A percentile compares a stretch with the other conserved stretches of the same genome.
These are phyloP conservation scores for Alternaria postmessia DNA, from an alignment of 2,329 filamentous ascomycete genomes.

Conservation along the genomic window DNA sequence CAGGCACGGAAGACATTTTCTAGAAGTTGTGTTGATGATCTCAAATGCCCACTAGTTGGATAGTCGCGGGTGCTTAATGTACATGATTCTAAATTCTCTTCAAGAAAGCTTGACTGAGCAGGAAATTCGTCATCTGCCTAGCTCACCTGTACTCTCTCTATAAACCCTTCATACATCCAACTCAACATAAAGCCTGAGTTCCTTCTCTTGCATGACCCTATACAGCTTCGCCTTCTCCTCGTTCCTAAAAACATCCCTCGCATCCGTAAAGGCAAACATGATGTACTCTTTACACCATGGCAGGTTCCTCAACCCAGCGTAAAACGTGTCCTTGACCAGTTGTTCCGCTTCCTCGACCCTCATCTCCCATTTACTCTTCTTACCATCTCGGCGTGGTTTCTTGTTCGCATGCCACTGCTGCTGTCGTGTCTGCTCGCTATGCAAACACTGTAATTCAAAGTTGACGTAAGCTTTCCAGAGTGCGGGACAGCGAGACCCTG, in stretches of 20 bases:
- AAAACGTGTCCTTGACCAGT: constrained; percentile 62
- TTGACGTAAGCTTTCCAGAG: constrained; percentile 45
- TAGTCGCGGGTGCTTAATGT: background rate
- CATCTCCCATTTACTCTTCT: constrained; percentile 30
- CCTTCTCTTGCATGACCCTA: constrained; percentile 67
- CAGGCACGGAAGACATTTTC: constrained; percentile 78
- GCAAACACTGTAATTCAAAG: constrained; percentile 39
- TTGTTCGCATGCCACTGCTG: background rate
- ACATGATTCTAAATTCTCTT: background rate
- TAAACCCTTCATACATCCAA: constrained; percentile 35
- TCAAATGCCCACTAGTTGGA: background rate
- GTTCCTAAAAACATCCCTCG: constrained; percentile 48
- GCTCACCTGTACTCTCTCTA: background rate
- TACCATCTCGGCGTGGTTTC: constrained; percentile 24
- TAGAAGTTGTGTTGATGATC: constrained; percentile 33
- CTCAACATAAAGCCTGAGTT: constrained; percentile 66
- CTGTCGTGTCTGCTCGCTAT: constrained; percentile 20
- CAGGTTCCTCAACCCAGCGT: constrained; percentile 63
- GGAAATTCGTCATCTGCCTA: background rate
- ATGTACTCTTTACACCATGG: constrained; percentile 71
- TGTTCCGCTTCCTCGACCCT: constrained; percentile 43
- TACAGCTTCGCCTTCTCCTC: constrained; percentile 63
- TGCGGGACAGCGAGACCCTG: constrained; percentile 38
- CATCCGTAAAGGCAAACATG: constrained; percentile 62
- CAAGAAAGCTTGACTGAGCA: background rate